Evolutionary conservation across 1,139 yeast species (phyloP), one percentile per base, ranked within the genome.

Genomic region (Pichia sp.): DNA sequence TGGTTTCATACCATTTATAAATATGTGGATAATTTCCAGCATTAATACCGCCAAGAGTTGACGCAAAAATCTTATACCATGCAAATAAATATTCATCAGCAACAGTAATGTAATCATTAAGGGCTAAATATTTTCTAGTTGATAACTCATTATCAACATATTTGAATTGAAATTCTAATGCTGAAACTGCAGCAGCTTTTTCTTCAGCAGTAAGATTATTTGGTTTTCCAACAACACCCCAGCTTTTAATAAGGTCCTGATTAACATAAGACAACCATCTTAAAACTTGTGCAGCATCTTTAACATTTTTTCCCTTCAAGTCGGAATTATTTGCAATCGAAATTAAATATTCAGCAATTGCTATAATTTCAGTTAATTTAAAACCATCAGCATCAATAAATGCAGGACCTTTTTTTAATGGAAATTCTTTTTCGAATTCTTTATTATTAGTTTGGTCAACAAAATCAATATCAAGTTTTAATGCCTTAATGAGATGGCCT

Each of bases 381-480:
- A 53, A 52, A 27, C 61, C 59, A 24, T 48, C 40, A 26, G 59
- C 54, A 24, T 60, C 63, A 42, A 52, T 45, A 43, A 63, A 62
- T 36, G 65, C 59, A 43, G 67, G 67, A 28, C 52, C 47, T 49
- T 55, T 65, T 46, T 51, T 61, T 55, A 62, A 47, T 36, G 67
- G 66, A 26, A 45, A 45, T 4, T n/a, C 4, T 16, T 22, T 23
- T 11, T 6, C 16, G 26, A 38, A 45, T 3, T 42, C 24, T 5
- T 16, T 33, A 22, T 1, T 16, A 9, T 20, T 2, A 3, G 29
- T 24, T n/a, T 9, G 4, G 12, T 28, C 66, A 44, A 63, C 53
- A 31, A 71, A 46, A 49, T 66, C 62, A 55, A 73, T 62, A 48
- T 73, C 77, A 50, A 74, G 64, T 47, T 67, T 62, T 56, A 52